Evolutionary conservation across 345 rosid genomes (phyloP).

Genomic region (Euphorbia pulcherrima): DNA sequence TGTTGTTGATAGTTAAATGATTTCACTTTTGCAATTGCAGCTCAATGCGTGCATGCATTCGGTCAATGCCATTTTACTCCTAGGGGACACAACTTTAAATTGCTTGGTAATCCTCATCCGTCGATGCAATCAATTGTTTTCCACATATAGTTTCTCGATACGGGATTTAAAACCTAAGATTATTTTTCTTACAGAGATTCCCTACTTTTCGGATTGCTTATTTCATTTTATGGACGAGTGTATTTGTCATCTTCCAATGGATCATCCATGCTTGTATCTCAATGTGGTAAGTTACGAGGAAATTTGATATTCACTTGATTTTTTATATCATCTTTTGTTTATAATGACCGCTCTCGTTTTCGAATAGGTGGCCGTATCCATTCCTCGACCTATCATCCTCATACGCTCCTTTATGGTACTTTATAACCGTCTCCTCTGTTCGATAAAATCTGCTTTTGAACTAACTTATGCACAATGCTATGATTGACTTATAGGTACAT

Average conservation of each 20-base stretch:
- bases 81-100: constrained; percentile 70
- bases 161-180: neutral
- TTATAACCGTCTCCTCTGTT: neutral
- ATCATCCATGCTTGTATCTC: constrained; percentile 74
- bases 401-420: constrained; percentile 80
- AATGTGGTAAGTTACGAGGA: constrained; percentile 45
- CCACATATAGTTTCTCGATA: neutral
- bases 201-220: constrained; percentile 77
- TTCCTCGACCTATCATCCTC: constrained; percentile 73
- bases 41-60: constrained; percentile 74
- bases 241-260: constrained; percentile 84
- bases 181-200: constrained; percentile 54
- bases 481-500: constrained; percentile 54
- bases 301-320: neutral
- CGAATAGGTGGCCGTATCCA: constrained; percentile 89
- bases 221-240: constrained; percentile 62
- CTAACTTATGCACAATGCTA: constrained; percentile 5
- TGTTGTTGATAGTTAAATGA: constrained; percentile 7
- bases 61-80: constrained; percentile 65
- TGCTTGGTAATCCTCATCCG: constrained; percentile 50
- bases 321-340: constrained; percentile 7
- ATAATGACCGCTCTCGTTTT: constrained; percentile 13
- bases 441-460: neutral
- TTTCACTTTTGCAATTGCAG: constrained; percentile 41
- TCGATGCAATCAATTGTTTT: neutral